A percentile compares a stretch with the other conserved stretches of the same genome.
Conservation (phyloP, 805 yeast species). For the Zygoascus tannicola region DNA sequence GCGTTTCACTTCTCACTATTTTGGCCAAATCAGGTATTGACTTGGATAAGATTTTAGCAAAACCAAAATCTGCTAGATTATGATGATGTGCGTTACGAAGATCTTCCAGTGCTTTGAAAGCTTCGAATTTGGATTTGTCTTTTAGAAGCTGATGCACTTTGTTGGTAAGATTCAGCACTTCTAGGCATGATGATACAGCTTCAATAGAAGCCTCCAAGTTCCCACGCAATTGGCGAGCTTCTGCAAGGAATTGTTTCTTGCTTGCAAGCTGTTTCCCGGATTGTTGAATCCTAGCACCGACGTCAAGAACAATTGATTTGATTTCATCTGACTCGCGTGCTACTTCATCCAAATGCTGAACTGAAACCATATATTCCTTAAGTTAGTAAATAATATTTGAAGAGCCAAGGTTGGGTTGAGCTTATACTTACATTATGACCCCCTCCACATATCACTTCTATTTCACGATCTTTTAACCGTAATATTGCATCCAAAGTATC, state of each 20-base stretch:
- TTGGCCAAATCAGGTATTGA: slow-evolving; percentile 69
- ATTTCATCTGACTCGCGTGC: slow-evolving; percentile 48
- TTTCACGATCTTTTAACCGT: slow-evolving; percentile 50
- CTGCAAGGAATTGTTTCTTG: slow-evolving; percentile 48
- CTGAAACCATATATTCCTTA: slow-evolving; percentile 36
- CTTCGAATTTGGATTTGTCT: slow-evolving; percentile 70
- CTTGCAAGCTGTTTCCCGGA: slow-evolving; percentile 58
- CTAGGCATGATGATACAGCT: slow-evolving; percentile 63
- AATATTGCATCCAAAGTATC: slow-evolving; percentile 47
- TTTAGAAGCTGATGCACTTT: slow-evolving; percentile 73
- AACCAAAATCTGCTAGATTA: slow-evolving; percentile 57
- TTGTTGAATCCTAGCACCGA: slow-evolving; percentile 49
- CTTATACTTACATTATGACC: slow-evolving; percentile 35
- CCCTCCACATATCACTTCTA: slow-evolving; percentile 51
- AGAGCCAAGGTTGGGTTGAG: too few species aligned
- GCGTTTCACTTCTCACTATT: slow-evolving; percentile 64
- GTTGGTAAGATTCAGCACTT: slow-evolving; percentile 77
- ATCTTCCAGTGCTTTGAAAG: slow-evolving; percentile 73
- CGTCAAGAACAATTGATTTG: slow-evolving; percentile 42
- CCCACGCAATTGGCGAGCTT: slow-evolving; percentile 50
- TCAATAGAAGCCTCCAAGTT: slow-evolving; percentile 65
- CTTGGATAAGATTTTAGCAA: slow-evolving; percentile 60
- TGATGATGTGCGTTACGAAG: slow-evolving; percentile 59
- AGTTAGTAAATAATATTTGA: background rate
- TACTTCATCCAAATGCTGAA: slow-evolving; percentile 54